Evolutionary conservation across 2,329 filamentous ascomycete genomes (phyloP).

Genomic region (Mollisiaceae sp.): DNA sequence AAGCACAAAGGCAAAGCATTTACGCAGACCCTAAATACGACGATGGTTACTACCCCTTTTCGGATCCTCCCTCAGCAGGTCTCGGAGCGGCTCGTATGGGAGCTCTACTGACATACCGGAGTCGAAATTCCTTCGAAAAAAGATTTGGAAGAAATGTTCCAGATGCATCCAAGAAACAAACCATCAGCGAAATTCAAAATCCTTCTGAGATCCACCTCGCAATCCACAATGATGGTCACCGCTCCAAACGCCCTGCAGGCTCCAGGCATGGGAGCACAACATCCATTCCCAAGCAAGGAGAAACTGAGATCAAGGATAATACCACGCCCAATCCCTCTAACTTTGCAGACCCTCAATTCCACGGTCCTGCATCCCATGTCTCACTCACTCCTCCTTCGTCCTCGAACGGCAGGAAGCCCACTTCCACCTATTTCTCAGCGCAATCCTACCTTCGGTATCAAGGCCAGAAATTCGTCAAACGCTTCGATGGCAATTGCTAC

Average conservation of each 20-base stretch:
- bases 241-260: slow-evolving; percentile 57
- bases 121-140: slow-evolving; percentile 94
- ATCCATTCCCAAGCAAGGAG: slow-evolving; percentile 18
- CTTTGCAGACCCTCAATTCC: slow-evolving; percentile 72
- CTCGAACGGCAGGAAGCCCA: slow-evolving; percentile 45
- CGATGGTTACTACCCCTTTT: slow-evolving; percentile 90
- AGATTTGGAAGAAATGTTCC: slow-evolving; percentile 93
- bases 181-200: slow-evolving; percentile 72
- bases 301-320: slow-evolving; percentile 22
- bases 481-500: slow-evolving; percentile 98
- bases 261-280: slow-evolving; percentile 51
- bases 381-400: slow-evolving; percentile 46
- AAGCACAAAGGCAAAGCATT: slow-evolving; percentile 89
- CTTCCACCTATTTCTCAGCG: slow-evolving; percentile 93
- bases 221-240: slow-evolving; percentile 84
- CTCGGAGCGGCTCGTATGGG: slow-evolving; percentile 96
- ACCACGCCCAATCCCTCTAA: slow-evolving; percentile 40
- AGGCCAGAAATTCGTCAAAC: slow-evolving; percentile 92
- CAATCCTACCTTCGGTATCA: slow-evolving; percentile 98
- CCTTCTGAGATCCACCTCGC: slow-evolving; percentile 67
- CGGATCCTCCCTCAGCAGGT: slow-evolving; percentile 84
- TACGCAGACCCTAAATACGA: slow-evolving; percentile 99
- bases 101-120: slow-evolving; percentile 92
- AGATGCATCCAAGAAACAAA: slow-evolving; percentile 81
- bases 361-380: slow-evolving; percentile 62